These are phyloP conservation scores for Fusarium veterinarium DNA, from an alignment of 2,329 filamentous ascomycete species.

Conservation along the genomic window DNA sequence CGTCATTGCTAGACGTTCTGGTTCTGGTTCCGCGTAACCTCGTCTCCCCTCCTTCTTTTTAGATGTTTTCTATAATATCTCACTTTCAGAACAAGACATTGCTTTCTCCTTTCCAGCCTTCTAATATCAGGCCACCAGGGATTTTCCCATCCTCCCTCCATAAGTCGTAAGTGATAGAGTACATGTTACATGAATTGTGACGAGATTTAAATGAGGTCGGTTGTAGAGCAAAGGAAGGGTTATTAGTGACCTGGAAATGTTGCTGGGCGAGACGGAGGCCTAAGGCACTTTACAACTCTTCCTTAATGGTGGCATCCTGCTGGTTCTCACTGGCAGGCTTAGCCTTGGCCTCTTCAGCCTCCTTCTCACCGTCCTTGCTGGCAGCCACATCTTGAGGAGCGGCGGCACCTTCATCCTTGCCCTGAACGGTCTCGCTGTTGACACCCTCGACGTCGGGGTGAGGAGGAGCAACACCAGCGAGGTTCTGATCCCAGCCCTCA, in stretches of 20 bases:
- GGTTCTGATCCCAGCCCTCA: conserved; percentile 53
- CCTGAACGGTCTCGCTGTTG: conserved; percentile 67
- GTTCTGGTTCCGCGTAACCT: conserved; percentile 30
- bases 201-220: neutral
- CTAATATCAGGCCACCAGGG: conserved; percentile 11
- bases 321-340: conserved; percentile 73
- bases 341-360: conserved; percentile 64
- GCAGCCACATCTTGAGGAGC: conserved; percentile 53
- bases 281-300: conserved; percentile 49
- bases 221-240: neutral
- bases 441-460: conserved; percentile 71
- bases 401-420: conserved; percentile 50
- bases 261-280: neutral
- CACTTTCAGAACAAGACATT: conserved; percentile 8
- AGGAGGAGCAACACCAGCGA: conserved; percentile 64
- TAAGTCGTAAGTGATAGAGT: conserved; percentile 44
- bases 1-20: conserved; percentile 31
- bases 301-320: conserved; percentile 65
- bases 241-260: neutral
- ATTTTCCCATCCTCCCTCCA: conserved; percentile 34
- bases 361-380: conserved; percentile 70
- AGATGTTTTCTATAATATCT: conserved; percentile 21
- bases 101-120: conserved; percentile 12
- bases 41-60: conserved; percentile 27
- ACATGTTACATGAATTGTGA: conserved; percentile 41